phyloP scores from a whole-genome alignment of 208 protist genomes.

The Acanthamoeba royreba region DNA sequence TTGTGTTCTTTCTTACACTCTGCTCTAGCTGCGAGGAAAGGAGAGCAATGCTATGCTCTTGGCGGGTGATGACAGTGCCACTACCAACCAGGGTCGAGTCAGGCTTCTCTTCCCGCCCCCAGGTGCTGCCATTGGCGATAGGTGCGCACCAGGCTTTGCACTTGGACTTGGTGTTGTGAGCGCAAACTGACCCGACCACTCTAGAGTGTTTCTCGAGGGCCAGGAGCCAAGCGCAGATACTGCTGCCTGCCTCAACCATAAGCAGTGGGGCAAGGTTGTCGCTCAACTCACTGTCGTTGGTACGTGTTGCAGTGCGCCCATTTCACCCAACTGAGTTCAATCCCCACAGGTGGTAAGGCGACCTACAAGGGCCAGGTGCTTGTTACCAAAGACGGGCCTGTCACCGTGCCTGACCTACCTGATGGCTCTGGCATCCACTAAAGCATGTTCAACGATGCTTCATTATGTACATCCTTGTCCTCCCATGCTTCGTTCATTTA shows the following conservation, averaged over 20 bases:
- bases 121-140: background rate
- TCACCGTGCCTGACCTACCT: background rate
- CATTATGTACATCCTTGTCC: background rate
- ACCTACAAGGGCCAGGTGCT: background rate
- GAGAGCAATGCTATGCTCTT: constrained; percentile 12
- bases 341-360: background rate
- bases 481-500: too few species aligned
- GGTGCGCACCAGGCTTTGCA: background rate
- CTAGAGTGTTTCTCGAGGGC: background rate
- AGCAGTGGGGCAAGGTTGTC: constrained; percentile 12
- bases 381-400: background rate
- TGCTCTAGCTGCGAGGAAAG: background rate
- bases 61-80: background rate
- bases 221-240: background rate
- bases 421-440: constrained; percentile 6
- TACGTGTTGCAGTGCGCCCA: background rate
- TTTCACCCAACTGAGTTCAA: background rate
- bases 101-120: background rate
- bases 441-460: background rate
- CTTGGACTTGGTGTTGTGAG: background rate
- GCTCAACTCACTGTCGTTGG: background rate
- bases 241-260: background rate
- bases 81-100: background rate
- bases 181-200: background rate
- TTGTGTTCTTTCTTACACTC: background rate